Evolutionary conservation across 805 yeast species (phyloP).

Genomic region (Yarrowia sp.): DNA sequence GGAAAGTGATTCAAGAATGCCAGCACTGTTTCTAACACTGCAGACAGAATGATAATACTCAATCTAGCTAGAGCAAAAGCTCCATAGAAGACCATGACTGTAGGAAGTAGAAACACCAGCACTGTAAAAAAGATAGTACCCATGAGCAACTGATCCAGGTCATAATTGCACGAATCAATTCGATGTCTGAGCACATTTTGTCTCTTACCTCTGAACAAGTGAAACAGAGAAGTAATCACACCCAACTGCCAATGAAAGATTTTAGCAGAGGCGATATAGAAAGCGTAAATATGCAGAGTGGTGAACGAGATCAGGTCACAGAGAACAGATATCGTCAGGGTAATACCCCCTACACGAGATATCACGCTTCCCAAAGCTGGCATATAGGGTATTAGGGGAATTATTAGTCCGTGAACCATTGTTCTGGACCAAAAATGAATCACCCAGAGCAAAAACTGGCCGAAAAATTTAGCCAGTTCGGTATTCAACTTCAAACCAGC

Average conservation of each 20-base stretch:
- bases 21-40: conserved; percentile 56
- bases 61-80: conserved; percentile 65
- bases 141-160: conserved; percentile 77
- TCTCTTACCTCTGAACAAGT: conserved; percentile 85
- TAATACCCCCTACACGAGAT: conserved; percentile 57
- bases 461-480: conserved; percentile 80
- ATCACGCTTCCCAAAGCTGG: conserved; percentile 38
- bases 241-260: conserved; percentile 73
- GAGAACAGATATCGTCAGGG: conserved; percentile 63
- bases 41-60: conserved; percentile 48
- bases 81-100: conserved; percentile 78
- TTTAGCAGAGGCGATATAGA: conserved; percentile 75
- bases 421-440: conserved; percentile 57
- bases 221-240: conserved; percentile 68
- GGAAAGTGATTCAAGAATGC: conserved; percentile 82
- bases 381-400: conserved; percentile 37
- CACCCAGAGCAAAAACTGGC: conserved; percentile 84
- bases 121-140: conserved; percentile 89
- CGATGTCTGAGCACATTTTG: conserved; percentile 79
- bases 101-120: conserved; percentile 74
- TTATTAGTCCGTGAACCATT: conserved; percentile 28
- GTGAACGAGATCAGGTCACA: conserved; percentile 63
- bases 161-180: conserved; percentile 80
- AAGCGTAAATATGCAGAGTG: conserved; percentile 70
- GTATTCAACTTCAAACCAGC: conserved; percentile 90